Percentiles rank a stretch among this genome's conserved stretches.
Conservation (phyloP, 169 alveolate genomes). For the Amoebophrya sp. region DNA sequence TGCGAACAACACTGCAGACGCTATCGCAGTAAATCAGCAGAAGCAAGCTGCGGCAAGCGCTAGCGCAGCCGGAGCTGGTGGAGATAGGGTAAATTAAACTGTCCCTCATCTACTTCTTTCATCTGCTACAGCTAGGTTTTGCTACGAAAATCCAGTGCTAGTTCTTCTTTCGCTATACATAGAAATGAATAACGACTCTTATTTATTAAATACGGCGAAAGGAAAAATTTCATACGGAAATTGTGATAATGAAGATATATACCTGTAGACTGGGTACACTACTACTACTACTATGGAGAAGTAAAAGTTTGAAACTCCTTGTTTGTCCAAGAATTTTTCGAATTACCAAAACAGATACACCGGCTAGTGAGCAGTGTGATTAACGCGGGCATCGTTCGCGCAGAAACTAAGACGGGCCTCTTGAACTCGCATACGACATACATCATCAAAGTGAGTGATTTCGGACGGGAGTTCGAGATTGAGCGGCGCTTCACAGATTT, state of each 20-base stretch:
- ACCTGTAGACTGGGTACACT: too few relatives aligned
- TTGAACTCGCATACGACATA: not conserved
- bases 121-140: too few relatives aligned
- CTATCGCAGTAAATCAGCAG: too few relatives aligned
- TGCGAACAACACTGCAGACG: too few relatives aligned
- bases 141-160: too few relatives aligned
- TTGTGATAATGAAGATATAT: not conserved
- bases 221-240: not conserved
- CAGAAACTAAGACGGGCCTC: not conserved
- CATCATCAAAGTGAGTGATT: conserved; percentile 16
- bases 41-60: too few relatives aligned
- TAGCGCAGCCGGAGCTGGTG: too few relatives aligned
- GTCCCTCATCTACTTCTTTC: too few relatives aligned
- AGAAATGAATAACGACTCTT: too few relatives aligned
- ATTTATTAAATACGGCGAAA: too few relatives aligned
- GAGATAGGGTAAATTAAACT: too few relatives aligned
- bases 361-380: not conserved
- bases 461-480: not conserved
- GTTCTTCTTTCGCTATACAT: too few relatives aligned
- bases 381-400: not conserved
- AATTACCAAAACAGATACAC: not conserved
- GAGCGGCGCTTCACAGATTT: conserved; percentile 5
- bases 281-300: not conserved
- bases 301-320: not conserved
- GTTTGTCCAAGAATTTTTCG: not conserved